Evolutionary conservation across 176 grass and related monocot genomes (phyloP), one percentile per base, ranked within the genome.

Genomic region (Thinopyrum elongatum): DNA sequence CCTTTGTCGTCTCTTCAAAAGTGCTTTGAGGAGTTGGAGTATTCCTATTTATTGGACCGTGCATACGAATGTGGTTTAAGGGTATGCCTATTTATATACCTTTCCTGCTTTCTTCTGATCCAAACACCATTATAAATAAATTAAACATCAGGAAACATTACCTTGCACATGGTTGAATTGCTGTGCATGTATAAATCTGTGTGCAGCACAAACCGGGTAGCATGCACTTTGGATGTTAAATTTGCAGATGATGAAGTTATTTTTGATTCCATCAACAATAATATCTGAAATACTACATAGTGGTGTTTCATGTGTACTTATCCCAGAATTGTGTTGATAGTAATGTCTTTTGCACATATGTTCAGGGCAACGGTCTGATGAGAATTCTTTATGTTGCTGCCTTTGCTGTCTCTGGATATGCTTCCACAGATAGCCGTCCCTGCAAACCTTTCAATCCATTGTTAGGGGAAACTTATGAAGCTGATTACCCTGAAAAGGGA

Each of bases 381-480:
- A 97, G 95, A 86, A 90, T 91, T 91, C 63, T 95, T 47, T 90
- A 93, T 68, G 85, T 97, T 84, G 92, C 95, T 86, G 95, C 95
- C 23, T 97, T 97, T 91, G 92, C 92, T n/a, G 79, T 97, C 64
- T 95, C 95, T 71, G 95, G 92, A 81, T 97, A 97, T 86, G 90
- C 92, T 55, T 97, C 95, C 74, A 94, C 88, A 46, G 92, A 91
- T 81, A 77, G 76, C 29, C 92, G 95, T 7, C 92, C 83, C 31
- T 95, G 95, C 75, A 97, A 97, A 88, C 95, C 95, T 83, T 97
- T 97, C 79, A 97, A 97, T 86, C 95, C 95, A 80, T 86, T 97
- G 65, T 86, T 97, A 86, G 95, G 95, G 68, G 95, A 97, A 81
- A 97, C 95, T 10, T 97, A 94, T 21, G 95, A 97, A 94, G 95